A percentile compares a stretch with the other conserved stretches of the same genome.
Evolutionary conservation across 1,284 basidiomycete species (phyloP).

Genomic region (Macrocystidia cucumis): DNA sequence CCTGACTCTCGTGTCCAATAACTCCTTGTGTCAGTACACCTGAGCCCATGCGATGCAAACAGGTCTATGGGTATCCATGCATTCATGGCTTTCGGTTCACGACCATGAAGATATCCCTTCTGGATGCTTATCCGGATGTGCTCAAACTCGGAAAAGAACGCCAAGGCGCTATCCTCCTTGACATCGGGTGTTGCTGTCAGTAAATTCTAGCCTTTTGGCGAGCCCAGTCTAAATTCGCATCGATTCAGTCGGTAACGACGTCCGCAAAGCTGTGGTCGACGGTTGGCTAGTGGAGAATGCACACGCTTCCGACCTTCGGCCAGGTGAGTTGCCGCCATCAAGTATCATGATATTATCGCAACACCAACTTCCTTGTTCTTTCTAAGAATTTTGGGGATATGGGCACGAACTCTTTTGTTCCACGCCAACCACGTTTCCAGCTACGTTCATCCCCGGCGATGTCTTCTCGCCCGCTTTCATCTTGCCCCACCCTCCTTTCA

Average conservation of each 20-base stretch:
- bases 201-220: slow-evolving; percentile 2
- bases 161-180: slow-evolving; percentile 26
- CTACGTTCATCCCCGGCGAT: slow-evolving; percentile 28
- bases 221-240: slow-evolving; percentile 2
- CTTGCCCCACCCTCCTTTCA: slow-evolving; percentile 14
- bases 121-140: slow-evolving; percentile 31
- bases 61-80: slow-evolving; percentile 15
- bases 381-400: slow-evolving; percentile 16
- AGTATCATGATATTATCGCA: neutral
- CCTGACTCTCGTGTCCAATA: neutral
- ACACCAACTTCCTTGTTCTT: neutral
- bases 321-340: slow-evolving; percentile 13
- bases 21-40: neutral
- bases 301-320: slow-evolving; percentile 24
- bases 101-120: slow-evolving; percentile 24
- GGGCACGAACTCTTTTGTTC: slow-evolving; percentile 14
- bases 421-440: slow-evolving; percentile 22
- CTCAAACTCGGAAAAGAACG: slow-evolving; percentile 21
- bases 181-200: slow-evolving; percentile 31
- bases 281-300: slow-evolving; percentile 24
- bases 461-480: slow-evolving; percentile 28
- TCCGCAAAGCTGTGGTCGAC: slow-evolving; percentile 23
- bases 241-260: slow-evolving; percentile 26
- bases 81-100: slow-evolving; percentile 11
- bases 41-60: neutral